Conservation (phyloP, 2,329 filamentous ascomycete genomes). For the Diaporthe humulicola region DNA sequence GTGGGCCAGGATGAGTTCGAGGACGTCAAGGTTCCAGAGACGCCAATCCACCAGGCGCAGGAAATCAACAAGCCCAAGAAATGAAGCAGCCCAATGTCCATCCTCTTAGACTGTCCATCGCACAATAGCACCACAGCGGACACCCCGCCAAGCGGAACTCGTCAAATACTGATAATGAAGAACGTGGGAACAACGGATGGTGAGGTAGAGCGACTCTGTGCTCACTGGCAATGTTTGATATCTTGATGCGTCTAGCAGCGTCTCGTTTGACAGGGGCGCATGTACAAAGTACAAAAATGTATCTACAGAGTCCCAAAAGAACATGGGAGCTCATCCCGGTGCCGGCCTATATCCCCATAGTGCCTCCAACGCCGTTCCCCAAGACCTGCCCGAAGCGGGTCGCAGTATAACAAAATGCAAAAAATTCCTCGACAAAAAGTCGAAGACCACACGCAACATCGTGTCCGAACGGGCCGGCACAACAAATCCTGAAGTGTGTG, state of each 20-base stretch:
- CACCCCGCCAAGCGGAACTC: background rate
- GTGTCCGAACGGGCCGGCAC: background rate
- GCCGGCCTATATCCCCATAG: slow-evolving; percentile 9
- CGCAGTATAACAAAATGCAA: slow-evolving; percentile 22
- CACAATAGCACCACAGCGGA: background rate
- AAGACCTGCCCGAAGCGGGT: slow-evolving; percentile 6
- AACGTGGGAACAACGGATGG: background rate
- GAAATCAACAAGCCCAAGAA: slow-evolving; percentile 48
- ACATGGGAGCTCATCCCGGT: slow-evolving; percentile 7
- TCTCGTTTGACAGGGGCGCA: slow-evolving; percentile 22
- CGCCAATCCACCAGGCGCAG: slow-evolving; percentile 57
- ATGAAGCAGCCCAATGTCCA: background rate
- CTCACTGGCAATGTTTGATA: slow-evolving; percentile 6
- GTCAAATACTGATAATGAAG: background rate
- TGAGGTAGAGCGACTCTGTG: background rate
- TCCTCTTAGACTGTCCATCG: background rate
- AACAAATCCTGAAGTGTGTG: slow-evolving; percentile 12
- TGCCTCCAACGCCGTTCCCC: slow-evolving; percentile 29
- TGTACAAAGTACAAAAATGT: slow-evolving; percentile 31
- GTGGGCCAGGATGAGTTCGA: slow-evolving; percentile 98
- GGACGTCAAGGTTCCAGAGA: slow-evolving; percentile 90
- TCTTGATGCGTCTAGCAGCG: slow-evolving; percentile 16
- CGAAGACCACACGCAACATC: background rate
- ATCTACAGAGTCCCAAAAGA: slow-evolving; percentile 29
- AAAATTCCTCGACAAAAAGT: background rate